Evolutionary conservation across 192 early-diverging fungal genomes (phyloP).

Genomic region (Coemansia furcata): DNA sequence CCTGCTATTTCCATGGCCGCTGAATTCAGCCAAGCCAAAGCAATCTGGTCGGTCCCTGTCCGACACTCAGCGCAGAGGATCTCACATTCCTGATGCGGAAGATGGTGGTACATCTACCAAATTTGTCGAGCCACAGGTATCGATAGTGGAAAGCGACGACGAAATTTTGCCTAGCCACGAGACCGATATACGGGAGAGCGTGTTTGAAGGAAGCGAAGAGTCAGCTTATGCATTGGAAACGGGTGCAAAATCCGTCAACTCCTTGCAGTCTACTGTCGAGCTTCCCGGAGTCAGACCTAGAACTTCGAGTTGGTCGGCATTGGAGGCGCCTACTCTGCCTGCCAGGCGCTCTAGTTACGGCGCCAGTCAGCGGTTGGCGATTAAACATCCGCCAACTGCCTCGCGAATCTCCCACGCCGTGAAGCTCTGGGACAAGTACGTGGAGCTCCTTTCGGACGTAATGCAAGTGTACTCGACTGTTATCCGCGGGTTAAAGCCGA

Average conservation of each 20-base stretch:
- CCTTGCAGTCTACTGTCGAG: background rate
- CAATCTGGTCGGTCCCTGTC: background rate
- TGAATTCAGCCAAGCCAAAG: background rate
- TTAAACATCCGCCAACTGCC: background rate
- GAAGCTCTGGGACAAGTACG: conserved; percentile 44
- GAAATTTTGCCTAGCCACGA: background rate
- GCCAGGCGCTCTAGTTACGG: background rate
- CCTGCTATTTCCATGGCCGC: background rate
- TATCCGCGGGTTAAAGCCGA: conserved; percentile 16
- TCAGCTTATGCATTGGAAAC: background rate
- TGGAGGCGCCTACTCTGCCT: background rate
- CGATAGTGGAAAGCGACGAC: conserved; percentile 1
- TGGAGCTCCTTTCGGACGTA: conserved; percentile 25
- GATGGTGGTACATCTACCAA: background rate
- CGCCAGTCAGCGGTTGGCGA: background rate
- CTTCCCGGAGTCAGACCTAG: background rate
- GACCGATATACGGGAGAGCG: background rate
- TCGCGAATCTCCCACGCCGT: conserved; percentile 5
- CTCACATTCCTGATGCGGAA: background rate
- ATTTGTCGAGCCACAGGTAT: background rate
- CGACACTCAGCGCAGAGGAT: background rate
- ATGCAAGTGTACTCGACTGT: conserved; percentile 42
- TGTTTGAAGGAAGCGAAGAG: background rate
- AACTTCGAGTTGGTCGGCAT: background rate
- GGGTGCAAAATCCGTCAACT: background rate